These are phyloP conservation scores for Vitrella brassicaformis DNA, from an alignment of 73 alveolate genomes.

Conservation along the genomic window DNA sequence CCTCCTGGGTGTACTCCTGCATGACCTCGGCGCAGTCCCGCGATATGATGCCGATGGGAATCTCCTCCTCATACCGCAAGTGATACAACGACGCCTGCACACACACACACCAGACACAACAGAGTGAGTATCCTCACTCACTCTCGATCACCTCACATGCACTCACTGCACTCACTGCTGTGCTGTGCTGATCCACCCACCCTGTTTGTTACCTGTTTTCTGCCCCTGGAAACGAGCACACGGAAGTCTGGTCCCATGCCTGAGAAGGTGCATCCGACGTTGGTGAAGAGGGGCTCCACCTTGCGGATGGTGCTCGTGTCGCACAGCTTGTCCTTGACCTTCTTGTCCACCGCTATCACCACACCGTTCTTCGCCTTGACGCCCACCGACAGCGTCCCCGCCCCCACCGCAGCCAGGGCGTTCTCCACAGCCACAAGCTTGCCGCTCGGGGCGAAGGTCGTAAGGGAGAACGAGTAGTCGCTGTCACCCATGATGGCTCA, in stretches of 20 bases:
- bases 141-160: no score
- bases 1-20: constrained; percentile 78
- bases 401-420: constrained; percentile 66
- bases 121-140: no score
- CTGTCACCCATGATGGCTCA: constrained; percentile 8
- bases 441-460: constrained; percentile 73
- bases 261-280: constrained; percentile 66
- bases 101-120: no score
- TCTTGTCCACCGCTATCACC: constrained; percentile 76
- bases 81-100: constrained; percentile 29
- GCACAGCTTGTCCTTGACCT: constrained; percentile 51
- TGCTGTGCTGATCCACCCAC: neutral
- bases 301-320: constrained; percentile 65
- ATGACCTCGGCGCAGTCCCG: constrained; percentile 67
- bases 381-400: constrained; percentile 59
- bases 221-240: constrained; percentile 20
- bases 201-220: constrained; percentile 23
- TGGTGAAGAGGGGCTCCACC: constrained; percentile 56
- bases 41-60: constrained; percentile 58
- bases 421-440: constrained; percentile 63
- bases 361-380: constrained; percentile 74
- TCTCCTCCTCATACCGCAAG: constrained; percentile 60
- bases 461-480: constrained; percentile 51
- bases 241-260: constrained; percentile 70
- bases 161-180: neutral